Evolutionary conservation across 371 early-diverging fungal genomes (phyloP).

Genomic region (Encephalitozoon romaleae): DNA sequence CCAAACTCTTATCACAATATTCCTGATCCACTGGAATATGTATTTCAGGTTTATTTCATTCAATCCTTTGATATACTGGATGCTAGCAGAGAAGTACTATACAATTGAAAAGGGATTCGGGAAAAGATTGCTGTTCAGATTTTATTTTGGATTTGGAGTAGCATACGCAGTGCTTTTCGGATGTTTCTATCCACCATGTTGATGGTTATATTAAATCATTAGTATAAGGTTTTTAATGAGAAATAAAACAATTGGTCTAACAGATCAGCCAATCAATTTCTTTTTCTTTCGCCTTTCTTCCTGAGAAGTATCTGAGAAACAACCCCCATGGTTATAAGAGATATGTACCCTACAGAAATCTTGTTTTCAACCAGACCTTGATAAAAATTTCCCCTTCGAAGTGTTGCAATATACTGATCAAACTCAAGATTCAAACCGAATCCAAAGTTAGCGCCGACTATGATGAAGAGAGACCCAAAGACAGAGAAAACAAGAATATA

Average conservation of each 20-base stretch:
- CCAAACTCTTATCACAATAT: conserved; percentile 49
- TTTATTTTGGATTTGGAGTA: conserved; percentile 51
- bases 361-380: neutral
- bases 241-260: too few species aligned
- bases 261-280: neutral
- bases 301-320: neutral
- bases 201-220: neutral
- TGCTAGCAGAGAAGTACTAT: conserved; percentile 23
- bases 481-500: neutral
- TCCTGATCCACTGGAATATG: conserved; percentile 59
- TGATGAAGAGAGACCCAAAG: neutral
- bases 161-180: conserved; percentile 54
- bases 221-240: neutral
- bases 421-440: neutral
- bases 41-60: conserved; percentile 58
- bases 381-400: neutral
- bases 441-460: neutral
- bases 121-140: conserved; percentile 28
- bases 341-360: neutral
- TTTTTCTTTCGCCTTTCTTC: neutral
- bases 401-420: neutral
- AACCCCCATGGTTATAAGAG: neutral
- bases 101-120: neutral
- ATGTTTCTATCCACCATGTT: conserved; percentile 58
- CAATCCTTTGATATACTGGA: conserved; percentile 60